Base-by-base conservation (phyloP, 1,284 basidiomycete species). In the Athelia sp. region DNA sequence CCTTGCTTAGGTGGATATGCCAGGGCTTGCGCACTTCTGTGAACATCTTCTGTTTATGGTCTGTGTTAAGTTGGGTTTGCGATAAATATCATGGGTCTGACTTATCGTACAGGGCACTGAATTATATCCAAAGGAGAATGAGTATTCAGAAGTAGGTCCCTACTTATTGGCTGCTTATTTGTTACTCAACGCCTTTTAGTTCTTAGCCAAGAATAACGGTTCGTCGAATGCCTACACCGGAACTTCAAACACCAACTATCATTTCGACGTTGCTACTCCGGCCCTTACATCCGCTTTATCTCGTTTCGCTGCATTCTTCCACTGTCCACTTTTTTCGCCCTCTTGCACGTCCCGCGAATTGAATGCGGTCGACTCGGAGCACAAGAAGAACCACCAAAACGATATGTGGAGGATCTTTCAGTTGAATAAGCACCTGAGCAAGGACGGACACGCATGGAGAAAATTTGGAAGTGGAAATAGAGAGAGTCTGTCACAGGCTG, bases 321-420 rank as follows among this genome's bases (percentile, higher is more conserved):
- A 91, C 58, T 88, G 85, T 35, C 97, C 97, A 0, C 78, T 97
- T 47, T 99, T 99, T 63, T 74, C 90, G 11, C 82, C 89, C 0
- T 92, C 90, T 15, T 96, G 96, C 65, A 96, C 96, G 0, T 82
- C 89, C 48, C 83, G 97, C 43, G 97, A 99, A 70, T 82, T 98
- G 56, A 94, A 95, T 58, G 97, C 97, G 1, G 97, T 99, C 32
- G 90, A 99, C 65, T 98, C 94, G 1, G 97, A 99, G 65, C 90
- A 99, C 78, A 94, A 93, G 75, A 99, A 99, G 76, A 99, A 99
- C 64, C 79, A 93, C 47, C 96, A 98, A 69, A 76, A 75, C n/a
- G 96, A 99, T 66, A 73, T 88, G 62, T 98, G 95, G 94, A 83
- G 97, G n/a, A 84, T 95, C 50, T 98, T 91, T 71, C 97, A 99